Evolutionary conservation across 306 rosid genomes (phyloP).

Genomic region (Vigna mungo): DNA sequence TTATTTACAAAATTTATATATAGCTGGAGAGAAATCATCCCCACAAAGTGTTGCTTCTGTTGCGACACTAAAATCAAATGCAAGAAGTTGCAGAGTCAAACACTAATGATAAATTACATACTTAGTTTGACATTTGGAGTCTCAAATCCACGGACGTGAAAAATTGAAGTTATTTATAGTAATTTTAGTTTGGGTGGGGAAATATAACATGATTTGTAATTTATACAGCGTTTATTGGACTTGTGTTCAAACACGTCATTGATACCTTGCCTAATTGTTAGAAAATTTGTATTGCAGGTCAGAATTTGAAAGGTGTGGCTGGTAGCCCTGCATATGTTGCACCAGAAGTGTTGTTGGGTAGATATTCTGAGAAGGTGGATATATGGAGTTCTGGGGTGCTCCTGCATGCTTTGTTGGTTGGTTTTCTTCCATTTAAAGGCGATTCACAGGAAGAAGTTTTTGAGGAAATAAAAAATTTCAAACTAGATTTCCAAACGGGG

Average conservation of each 20-base stretch:
- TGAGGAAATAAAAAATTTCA: conserved; percentile 25
- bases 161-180: too few species aligned
- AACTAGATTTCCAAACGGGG: conserved; percentile 27
- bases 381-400: conserved; percentile 88
- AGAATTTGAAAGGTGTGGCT: conserved; percentile 73
- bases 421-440: conserved; percentile 74
- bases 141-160: too few species aligned
- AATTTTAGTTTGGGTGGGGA: neutral
- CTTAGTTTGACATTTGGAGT: too few species aligned
- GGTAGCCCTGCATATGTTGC: conserved; percentile 90
- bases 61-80: too few species aligned
- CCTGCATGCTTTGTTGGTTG: conserved; percentile 70
- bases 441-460: conserved; percentile 63
- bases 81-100: too few species aligned
- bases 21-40: too few species aligned
- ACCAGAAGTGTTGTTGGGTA: conserved; percentile 73
- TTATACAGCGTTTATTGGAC: neutral
- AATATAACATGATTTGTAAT: neutral
- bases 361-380: conserved; percentile 76
- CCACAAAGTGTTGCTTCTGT: too few species aligned
- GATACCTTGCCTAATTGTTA: conserved; percentile 34
- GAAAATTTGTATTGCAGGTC: conserved; percentile 54
- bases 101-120: too few species aligned
- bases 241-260: neutral
- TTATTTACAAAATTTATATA: too few species aligned